phyloP scores from a whole-genome alignment of 2,329 filamentous ascomycete species.

The Cladosporium sphaerospermum region DNA sequence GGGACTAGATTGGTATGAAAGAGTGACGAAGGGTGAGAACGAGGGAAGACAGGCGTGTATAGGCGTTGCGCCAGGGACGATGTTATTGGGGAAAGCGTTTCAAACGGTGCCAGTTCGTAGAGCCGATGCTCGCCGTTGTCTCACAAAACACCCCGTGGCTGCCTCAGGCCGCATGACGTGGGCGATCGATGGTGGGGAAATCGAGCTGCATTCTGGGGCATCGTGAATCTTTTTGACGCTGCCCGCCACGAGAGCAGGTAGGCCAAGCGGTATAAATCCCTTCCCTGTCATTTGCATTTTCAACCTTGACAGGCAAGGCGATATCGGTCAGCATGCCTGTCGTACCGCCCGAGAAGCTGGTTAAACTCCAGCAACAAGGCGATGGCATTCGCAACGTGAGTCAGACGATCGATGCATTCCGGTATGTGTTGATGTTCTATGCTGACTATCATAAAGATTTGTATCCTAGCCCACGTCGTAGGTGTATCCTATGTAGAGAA shows the following conservation, averaged over 20 bases:
- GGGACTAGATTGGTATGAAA: not conserved
- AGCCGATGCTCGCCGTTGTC: too few relatives aligned
- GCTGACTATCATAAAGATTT: slow-evolving; percentile 48
- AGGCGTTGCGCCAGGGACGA: not conserved
- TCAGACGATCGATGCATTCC: slow-evolving; percentile 35
- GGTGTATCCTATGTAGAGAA: not conserved
- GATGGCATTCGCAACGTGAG: slow-evolving; percentile 88
- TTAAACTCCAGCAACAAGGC: slow-evolving; percentile 79
- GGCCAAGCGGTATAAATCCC: too few relatives aligned
- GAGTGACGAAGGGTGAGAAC: not conserved
- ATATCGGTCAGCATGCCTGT: slow-evolving; percentile 65
- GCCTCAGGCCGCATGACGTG: not conserved
- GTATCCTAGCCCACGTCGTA: slow-evolving; percentile 50
- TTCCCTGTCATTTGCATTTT: not conserved
- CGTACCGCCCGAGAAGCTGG: slow-evolving; percentile 82
- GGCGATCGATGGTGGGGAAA: not conserved
- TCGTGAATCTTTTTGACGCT: too few relatives aligned
- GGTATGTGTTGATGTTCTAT: not conserved
- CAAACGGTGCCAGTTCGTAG: too few relatives aligned
- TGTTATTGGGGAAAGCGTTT: not conserved
- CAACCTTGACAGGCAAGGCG: not conserved
- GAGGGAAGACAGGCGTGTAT: not conserved
- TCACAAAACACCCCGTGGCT: too few relatives aligned
- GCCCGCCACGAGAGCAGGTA: too few relatives aligned
- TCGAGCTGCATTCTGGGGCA: not conserved